phyloP scores from a whole-genome alignment of 208 protist genomes.

The Angomonas deanei region DNA sequence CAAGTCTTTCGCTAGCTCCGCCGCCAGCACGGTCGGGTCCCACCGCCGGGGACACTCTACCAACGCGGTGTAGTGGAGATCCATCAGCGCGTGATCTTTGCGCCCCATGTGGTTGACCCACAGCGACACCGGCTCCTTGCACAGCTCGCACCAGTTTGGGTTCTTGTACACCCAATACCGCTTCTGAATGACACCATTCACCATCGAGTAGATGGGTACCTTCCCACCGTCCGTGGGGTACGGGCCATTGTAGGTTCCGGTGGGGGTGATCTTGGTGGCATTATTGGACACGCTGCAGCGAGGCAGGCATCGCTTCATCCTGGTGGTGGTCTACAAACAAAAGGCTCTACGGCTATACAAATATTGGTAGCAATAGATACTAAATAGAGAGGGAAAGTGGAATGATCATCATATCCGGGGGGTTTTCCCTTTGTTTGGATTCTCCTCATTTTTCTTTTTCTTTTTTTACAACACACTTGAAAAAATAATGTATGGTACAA shows the following conservation, averaged over 20 bases:
- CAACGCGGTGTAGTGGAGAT: conserved; percentile 81
- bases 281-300: background rate
- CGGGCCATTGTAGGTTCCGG: conserved; percentile 25
- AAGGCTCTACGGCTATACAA: background rate
- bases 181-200: conserved; percentile 76
- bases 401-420: too few species aligned
- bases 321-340: too few species aligned
- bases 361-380: background rate
- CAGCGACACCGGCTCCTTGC: conserved; percentile 78
- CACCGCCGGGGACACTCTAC: conserved; percentile 74
- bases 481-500: background rate
- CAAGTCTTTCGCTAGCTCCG: conserved; percentile 46
- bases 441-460: too few species aligned
- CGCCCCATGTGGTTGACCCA: conserved; percentile 87
- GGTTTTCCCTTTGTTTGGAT: too few species aligned
- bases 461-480: background rate
- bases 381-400: background rate
- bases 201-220: conserved; percentile 83
- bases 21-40: conserved; percentile 66
- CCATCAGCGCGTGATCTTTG: conserved; percentile 87
- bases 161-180: conserved; percentile 83
- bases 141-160: conserved; percentile 86
- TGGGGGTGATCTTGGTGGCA: background rate
- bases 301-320: too few species aligned
- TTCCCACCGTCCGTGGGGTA: conserved; percentile 79